phyloP scores from a whole-genome alignment of 148 eudicot species.

The Rhododendron simsii region DNA sequence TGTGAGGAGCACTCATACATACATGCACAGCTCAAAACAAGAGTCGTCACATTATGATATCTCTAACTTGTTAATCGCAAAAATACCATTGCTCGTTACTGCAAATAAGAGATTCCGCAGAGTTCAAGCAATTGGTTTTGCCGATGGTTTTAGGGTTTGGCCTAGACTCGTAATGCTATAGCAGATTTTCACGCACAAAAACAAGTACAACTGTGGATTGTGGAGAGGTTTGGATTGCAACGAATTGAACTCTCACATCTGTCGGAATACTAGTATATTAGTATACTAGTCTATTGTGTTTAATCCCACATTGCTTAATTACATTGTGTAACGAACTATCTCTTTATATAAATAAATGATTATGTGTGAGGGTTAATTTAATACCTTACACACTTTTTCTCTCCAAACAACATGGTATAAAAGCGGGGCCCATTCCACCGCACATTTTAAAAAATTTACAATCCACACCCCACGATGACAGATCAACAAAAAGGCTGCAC shows the following conservation, averaged over 20 bases:
- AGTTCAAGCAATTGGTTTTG: not conserved
- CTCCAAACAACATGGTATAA: no score
- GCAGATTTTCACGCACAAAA: not conserved
- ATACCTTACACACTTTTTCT: no score
- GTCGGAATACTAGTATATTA: no score
- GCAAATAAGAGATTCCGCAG: not conserved
- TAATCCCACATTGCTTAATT: no score
- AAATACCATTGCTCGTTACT: not conserved
- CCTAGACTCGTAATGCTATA: not conserved
- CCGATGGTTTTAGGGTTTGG: not conserved
- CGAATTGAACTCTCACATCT: not conserved
- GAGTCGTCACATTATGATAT: not conserved
- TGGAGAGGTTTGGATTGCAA: not conserved
- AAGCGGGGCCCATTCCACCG: no score
- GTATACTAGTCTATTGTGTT: no score
- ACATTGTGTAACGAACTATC: no score
- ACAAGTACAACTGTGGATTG: not conserved
- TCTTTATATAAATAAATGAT: no score
- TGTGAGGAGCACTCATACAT: not conserved
- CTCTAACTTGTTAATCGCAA: not conserved
- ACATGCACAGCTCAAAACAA: not conserved
- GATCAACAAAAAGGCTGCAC: no score
- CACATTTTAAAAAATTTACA: no score
- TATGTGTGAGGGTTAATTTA: no score
- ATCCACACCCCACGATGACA: no score